Base-by-base conservation (phyloP, 1,139 yeast genomes). In the Insectozyma bohioensis region DNA sequence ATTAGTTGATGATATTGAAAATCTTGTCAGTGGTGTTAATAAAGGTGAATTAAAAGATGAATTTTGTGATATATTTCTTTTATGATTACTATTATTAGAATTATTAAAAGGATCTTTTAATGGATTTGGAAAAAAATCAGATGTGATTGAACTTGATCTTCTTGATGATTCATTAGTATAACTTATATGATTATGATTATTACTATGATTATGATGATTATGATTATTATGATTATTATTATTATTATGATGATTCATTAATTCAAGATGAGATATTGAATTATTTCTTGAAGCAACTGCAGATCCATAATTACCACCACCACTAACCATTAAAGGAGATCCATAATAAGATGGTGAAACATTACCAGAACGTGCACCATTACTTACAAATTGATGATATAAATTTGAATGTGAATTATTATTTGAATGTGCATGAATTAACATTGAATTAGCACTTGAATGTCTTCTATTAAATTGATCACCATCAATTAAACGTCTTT, bases 101-200 rank as follows among this genome's bases (percentile, higher is more conserved):
- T 15, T 28, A 15, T 18, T n/a, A 15, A 26, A 12, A 6, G 15
- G 17, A 10, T 28, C 29, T 26, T 49, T 54, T 25, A 59, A 46
- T 9, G 71, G 68, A 37, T 63, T 63, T 9, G 72, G 71, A 49
- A 65, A 66, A 33, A 61, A 58, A 34, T 66, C 72, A 1, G 69
- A 68, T 6, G 69, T 67, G 26, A 62, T 56, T 6, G 67, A 60
- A 21, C 67, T 61, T 28, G 69, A 53, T 43, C 71, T 54, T 22
- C 59, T 40, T 6, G 58, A 52, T 1, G 61, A 49, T 31, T 47
- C 49, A 33, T 52, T 54, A 20, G 52, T 49, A 30, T 20, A 28
- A 16, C 22, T 20, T n/a, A 28, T 25, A 21, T 28, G 30, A 16
- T n/a, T n/a, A n/a, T 28, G 30, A 21, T 28, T 28, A 15, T 9